Conservation (phyloP, 2,329 filamentous ascomycete genomes). For the Fonsecaea pedrosoi region DNA sequence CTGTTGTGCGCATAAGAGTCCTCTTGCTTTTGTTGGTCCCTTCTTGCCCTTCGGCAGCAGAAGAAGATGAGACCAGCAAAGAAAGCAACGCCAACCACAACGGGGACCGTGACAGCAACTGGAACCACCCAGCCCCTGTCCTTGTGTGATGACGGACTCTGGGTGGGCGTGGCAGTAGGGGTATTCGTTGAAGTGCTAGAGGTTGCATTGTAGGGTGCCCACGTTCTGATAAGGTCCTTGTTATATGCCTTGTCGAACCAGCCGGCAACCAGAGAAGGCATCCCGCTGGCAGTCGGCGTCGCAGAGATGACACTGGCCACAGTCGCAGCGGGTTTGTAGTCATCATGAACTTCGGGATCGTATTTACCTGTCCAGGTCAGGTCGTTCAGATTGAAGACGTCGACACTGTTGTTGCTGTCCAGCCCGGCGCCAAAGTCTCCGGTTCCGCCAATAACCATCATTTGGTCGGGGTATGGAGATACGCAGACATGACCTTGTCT, state of each 20-base stretch:
- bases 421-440: not conserved
- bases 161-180: not conserved
- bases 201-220: slow-evolving; percentile 59
- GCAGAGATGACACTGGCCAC: slow-evolving; percentile 42
- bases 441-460: slow-evolving; percentile 49
- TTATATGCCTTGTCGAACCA: slow-evolving; percentile 64
- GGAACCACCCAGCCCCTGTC: slow-evolving; percentile 56
- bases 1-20: not conserved
- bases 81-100: slow-evolving; percentile 62
- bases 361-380: slow-evolving; percentile 44
- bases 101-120: slow-evolving; percentile 67
- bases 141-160: slow-evolving; percentile 1
- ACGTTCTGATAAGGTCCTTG: slow-evolving; percentile 60
- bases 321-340: slow-evolving; percentile 38
- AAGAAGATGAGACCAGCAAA: slow-evolving; percentile 60
- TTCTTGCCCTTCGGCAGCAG: slow-evolving; percentile 51
- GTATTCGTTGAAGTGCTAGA: not conserved
- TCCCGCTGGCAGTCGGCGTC: slow-evolving; percentile 38
- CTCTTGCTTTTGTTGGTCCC: slow-evolving; percentile 5
- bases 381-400: slow-evolving; percentile 52
- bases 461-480: slow-evolving; percentile 56
- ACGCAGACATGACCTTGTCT: slow-evolving; percentile 45
- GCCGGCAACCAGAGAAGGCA: slow-evolving; percentile 49
- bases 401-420: slow-evolving; percentile 46
- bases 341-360: slow-evolving; percentile 41